phyloP scores from a whole-genome alignment of 768 basidiomycete species.

The Phylloporus scabripes region DNA sequence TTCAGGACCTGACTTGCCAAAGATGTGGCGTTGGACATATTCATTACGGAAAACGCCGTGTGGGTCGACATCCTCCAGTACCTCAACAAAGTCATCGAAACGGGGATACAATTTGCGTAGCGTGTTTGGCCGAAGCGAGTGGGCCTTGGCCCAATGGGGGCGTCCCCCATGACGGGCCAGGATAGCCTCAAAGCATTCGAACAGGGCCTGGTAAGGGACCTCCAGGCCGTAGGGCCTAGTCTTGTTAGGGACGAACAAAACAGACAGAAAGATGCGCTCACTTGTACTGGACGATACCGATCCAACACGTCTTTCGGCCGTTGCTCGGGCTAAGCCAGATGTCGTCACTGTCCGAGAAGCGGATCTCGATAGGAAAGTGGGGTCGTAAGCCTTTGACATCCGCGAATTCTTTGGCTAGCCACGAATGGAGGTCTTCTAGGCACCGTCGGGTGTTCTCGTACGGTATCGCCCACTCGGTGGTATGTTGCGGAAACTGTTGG shows the following conservation, averaged over 20 bases:
- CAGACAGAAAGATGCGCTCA: constrained; percentile 35
- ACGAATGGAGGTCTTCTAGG: constrained; percentile 63
- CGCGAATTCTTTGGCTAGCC: constrained; percentile 61
- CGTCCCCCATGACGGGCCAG: constrained; percentile 65
- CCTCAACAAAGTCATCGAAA: constrained; percentile 69
- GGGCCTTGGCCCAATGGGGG: constrained; percentile 97
- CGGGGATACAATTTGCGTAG: constrained; percentile 71
- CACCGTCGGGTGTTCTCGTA: constrained; percentile 60
- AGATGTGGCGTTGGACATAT: constrained; percentile 84
- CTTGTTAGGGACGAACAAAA: constrained; percentile 7
- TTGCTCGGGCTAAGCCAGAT: constrained; percentile 92
- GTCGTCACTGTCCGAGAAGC: constrained; percentile 84
- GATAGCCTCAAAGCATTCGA: constrained; percentile 70
- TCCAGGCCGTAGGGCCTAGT: constrained; percentile 78
- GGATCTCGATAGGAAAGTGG: constrained; percentile 90
- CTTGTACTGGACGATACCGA: constrained; percentile 98
- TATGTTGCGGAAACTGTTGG: constrained; percentile 80
- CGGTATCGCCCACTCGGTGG: constrained; percentile 93
- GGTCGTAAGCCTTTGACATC: constrained; percentile 73
- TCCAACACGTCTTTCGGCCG: constrained; percentile 79
- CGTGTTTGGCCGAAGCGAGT: constrained; percentile 57
- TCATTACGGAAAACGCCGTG: constrained; percentile 77
- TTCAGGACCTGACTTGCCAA: constrained; percentile 47
- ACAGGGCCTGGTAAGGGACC: constrained; percentile 75
- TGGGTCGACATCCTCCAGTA: constrained; percentile 69